phyloP scores from a whole-genome alignment of 164 flowering plant genomes.

The Euptelea pleiosperma region DNA sequence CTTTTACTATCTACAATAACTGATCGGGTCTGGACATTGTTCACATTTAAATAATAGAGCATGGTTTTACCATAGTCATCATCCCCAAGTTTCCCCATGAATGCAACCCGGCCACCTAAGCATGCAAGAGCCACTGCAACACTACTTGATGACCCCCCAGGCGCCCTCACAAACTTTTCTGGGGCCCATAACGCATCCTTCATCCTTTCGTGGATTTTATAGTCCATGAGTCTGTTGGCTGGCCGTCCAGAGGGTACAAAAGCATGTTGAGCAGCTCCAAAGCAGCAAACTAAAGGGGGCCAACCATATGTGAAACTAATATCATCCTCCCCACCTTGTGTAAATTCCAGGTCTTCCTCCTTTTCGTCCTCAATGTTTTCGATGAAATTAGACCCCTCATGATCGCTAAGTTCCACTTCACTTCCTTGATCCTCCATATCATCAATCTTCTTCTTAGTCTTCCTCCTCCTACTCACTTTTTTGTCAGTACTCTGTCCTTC shows the following conservation, averaged over 20 bases:
- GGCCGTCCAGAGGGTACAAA: conserved; percentile 88
- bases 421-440: conserved; percentile 29
- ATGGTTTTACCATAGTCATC: conserved; percentile 74
- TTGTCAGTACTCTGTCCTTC: conserved; percentile 40
- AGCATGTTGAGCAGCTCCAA: conserved; percentile 83
- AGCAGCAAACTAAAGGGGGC: conserved; percentile 98
- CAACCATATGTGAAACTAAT: conserved; percentile 69
- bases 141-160: conserved; percentile 67
- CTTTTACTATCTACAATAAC: conserved; percentile 54
- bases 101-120: conserved; percentile 83
- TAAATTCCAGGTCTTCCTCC: conserved; percentile 39
- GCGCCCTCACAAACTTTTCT: conserved; percentile 61
- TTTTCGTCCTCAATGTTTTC: conserved; percentile 32
- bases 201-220: conserved; percentile 63
- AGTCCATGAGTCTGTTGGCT: conserved; percentile 73
- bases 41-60: conserved; percentile 61
- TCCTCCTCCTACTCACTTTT: conserved; percentile 40
- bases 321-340: conserved; percentile 55
- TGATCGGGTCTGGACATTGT: conserved; percentile 74
- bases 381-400: conserved; percentile 24
- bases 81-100: conserved; percentile 92
- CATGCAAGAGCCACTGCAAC: conserved; percentile 79
- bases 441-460: conserved; percentile 33
- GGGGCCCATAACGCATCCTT: conserved; percentile 65
- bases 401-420: conserved; percentile 39